These are phyloP conservation scores for Fusarium longipes DNA, from an alignment of 2,329 filamentous ascomycete genomes.

Conservation along the genomic window DNA sequence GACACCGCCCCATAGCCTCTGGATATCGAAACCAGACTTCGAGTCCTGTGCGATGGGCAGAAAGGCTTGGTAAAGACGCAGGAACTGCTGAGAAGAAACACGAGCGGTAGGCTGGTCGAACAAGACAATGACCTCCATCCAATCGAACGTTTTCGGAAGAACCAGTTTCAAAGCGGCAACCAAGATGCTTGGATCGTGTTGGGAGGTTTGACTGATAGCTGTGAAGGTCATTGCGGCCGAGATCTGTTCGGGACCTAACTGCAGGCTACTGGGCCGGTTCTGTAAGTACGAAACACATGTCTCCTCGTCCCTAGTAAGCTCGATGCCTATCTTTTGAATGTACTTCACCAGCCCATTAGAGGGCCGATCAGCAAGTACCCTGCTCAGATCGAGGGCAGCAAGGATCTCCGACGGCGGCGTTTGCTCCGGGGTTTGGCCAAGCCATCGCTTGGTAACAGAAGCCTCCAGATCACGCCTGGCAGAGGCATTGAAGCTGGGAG, in stretches of 20 bases:
- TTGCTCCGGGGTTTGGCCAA: conserved; percentile 63
- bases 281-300: conserved; percentile 67
- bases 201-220: conserved; percentile 67
- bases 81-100: conserved; percentile 82
- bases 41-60: conserved; percentile 74
- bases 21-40: conserved; percentile 75
- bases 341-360: conserved; percentile 69
- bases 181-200: conserved; percentile 64
- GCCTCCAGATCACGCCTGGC: conserved; percentile 76
- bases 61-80: conserved; percentile 82
- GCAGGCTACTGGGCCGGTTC: conserved; percentile 63
- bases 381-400: conserved; percentile 75
- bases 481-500: conserved; percentile 83
- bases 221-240: conserved; percentile 79
- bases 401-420: conserved; percentile 77
- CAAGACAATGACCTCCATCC: conserved; percentile 77
- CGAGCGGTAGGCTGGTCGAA: conserved; percentile 85
- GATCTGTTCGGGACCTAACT: conserved; percentile 84
- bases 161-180: conserved; percentile 72
- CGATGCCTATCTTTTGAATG: conserved; percentile 79
- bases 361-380: conserved; percentile 70
- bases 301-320: conserved; percentile 81
- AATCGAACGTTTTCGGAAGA: conserved; percentile 71
- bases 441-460: conserved; percentile 76
- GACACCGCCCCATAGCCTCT: conserved; percentile 87